Base-by-base conservation (phyloP, 176 grass and related monocot species). In the Zoysia japonica region DNA sequence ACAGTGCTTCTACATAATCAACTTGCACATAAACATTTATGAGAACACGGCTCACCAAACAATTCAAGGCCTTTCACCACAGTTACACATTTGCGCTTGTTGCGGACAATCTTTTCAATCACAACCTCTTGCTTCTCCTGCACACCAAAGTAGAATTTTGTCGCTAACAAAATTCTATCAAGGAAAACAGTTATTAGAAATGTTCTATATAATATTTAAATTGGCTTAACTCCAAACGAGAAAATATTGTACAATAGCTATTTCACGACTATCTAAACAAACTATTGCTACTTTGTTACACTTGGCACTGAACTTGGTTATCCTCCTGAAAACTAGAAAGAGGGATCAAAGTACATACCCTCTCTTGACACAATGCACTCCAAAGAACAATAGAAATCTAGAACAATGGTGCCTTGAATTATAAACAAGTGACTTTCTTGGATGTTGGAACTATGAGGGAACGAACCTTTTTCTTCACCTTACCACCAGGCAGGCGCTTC, bases 61-160 rank as follows among this genome's bases (percentile, higher is more conserved):
- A 99, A 79, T 62, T 99, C 96, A 8, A 99, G 90, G 67, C 96
- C 96, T 70, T 99, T 99, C 14, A 99, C 96, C 82, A 99, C 96
- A 68, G 96, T 99, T 17, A 99, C 96, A 88, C 92, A 99, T 85
- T 99, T 99, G 64, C 96, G 96, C 72, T 99, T 99, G 77, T 99
- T 99, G 57, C 96, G 96, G 64, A 99, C 88, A 87, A 99, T 99
- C 92, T 99, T 99, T 85, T 99, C 90, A 36, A 99, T 99, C 6
- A 96, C 75, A 84, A 99, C 84, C 86, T 99, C 96, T 89, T 88
- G 90, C 77, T 93, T 99, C 2, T 96, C 96, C 96, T 96, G 72
- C 61, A 70, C 7, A 3, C 66, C 6, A 14, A 61, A 86, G 68
- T 12, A 46, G 16, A 52, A 53, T 11, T 6, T 45, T 74, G 1